Percentiles rank a stretch among this genome's conserved stretches.
Conservation (phyloP, 2,329 filamentous ascomycete genomes). For the Diaporthe batatas region DNA sequence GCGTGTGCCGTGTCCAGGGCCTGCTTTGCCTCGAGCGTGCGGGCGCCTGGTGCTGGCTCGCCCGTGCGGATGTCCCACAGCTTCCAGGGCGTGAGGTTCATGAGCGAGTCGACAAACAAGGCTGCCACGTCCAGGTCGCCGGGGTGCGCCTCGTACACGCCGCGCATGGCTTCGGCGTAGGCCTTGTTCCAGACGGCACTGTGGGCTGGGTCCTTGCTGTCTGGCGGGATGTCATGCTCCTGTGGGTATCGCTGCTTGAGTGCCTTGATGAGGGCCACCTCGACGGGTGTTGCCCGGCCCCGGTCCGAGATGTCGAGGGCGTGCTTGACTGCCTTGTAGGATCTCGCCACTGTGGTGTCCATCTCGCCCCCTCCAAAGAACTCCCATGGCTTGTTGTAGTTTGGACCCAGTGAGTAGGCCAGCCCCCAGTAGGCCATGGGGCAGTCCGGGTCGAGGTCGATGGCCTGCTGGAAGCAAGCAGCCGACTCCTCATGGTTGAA, state of each 20-base stretch:
- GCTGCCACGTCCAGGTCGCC: slow-evolving; percentile 48
- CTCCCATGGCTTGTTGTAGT: slow-evolving; percentile 83
- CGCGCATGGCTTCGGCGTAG: slow-evolving; percentile 70
- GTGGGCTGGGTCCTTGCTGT: slow-evolving; percentile 54
- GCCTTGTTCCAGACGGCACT: slow-evolving; percentile 66
- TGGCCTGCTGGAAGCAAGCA: slow-evolving; percentile 73
- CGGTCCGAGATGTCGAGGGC: slow-evolving; percentile 47
- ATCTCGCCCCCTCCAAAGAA: slow-evolving; percentile 75
- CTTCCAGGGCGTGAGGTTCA: slow-evolving; percentile 63
- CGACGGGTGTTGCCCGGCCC: slow-evolving; percentile 61
- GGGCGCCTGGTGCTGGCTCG: slow-evolving; percentile 64
- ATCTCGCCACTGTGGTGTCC: slow-evolving; percentile 57
- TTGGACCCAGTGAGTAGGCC: slow-evolving; percentile 79
- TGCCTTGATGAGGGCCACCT: slow-evolving; percentile 74
- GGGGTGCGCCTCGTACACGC: slow-evolving; percentile 53
- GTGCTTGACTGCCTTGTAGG: slow-evolving; percentile 49
- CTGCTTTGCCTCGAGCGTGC: slow-evolving; percentile 68
- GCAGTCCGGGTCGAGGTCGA: slow-evolving; percentile 65
- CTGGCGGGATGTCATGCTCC: slow-evolving; percentile 48
- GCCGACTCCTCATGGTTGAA: slow-evolving; percentile 83
- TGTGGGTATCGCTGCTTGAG: slow-evolving; percentile 72
- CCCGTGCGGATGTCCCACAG: slow-evolving; percentile 57
- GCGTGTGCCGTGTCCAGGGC: slow-evolving; percentile 71
- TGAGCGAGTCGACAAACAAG: slow-evolving; percentile 66
- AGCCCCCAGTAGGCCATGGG: slow-evolving; percentile 78